Evolutionary conservation across 108 stramenopile genomes (phyloP).

Genomic region (Cyclotella baltica): DNA sequence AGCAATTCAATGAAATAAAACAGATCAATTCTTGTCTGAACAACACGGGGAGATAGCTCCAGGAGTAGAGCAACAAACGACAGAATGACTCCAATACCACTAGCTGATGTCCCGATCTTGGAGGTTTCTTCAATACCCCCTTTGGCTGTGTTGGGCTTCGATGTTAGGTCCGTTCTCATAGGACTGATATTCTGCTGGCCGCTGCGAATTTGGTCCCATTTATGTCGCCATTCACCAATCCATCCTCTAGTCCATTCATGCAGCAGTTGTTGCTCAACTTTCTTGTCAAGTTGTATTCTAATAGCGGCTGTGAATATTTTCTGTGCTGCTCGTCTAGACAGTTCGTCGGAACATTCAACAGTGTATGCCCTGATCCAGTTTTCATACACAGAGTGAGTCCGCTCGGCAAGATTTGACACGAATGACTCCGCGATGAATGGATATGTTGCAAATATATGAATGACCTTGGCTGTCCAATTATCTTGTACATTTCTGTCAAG

Average conservation of each 20-base stretch:
- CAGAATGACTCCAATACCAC: slow-evolving; percentile 73
- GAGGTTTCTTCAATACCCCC: slow-evolving; percentile 50
- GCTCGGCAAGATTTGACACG: slow-evolving; percentile 67
- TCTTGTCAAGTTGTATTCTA: slow-evolving; percentile 44
- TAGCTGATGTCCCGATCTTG: slow-evolving; percentile 44
- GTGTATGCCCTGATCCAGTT: slow-evolving; percentile 88
- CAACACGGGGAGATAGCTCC: slow-evolving; percentile 68
- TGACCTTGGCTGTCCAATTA: slow-evolving; percentile 69
- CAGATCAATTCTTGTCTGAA: slow-evolving; percentile 72
- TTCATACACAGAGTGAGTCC: slow-evolving; percentile 58
- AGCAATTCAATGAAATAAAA: slow-evolving; percentile 76
- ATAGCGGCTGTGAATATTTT: slow-evolving; percentile 70
- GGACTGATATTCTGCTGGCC: slow-evolving; percentile 33
- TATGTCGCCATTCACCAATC: slow-evolving; percentile 52
- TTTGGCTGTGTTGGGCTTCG: background rate
- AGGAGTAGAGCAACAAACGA: slow-evolving; percentile 70
- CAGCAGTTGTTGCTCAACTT: slow-evolving; percentile 63
- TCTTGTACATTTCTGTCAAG: slow-evolving; percentile 54
- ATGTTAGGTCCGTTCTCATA: slow-evolving; percentile 50
- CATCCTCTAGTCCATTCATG: slow-evolving; percentile 68
- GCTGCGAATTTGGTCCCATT: slow-evolving; percentile 1
- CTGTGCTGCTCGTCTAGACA: slow-evolving; percentile 67
- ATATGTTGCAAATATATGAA: slow-evolving; percentile 58
- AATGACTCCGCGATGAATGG: slow-evolving; percentile 54
- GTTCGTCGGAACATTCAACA: slow-evolving; percentile 78